Evolutionary conservation across 2,329 filamentous ascomycete genomes (phyloP).

Genomic region (Harringtonia lauricola): DNA sequence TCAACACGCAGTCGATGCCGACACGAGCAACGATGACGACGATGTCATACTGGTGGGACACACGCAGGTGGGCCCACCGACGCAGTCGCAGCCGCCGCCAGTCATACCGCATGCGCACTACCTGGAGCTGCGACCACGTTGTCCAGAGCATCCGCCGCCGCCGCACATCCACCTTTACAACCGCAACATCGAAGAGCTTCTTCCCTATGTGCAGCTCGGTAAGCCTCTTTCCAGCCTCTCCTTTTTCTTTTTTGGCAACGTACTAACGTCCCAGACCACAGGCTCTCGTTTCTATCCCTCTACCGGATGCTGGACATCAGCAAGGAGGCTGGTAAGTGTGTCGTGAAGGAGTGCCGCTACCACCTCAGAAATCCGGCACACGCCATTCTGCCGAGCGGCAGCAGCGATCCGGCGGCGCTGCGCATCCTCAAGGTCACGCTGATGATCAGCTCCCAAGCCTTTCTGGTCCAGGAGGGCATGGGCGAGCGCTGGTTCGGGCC

Average conservation of each 20-base stretch:
- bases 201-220: slow-evolving; percentile 11
- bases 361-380: slow-evolving; percentile 4
- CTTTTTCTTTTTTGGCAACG: background rate
- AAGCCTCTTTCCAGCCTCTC: background rate
- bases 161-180: slow-evolving; percentile 7
- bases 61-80: background rate
- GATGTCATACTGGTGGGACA: background rate
- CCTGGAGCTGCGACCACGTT: slow-evolving; percentile 11
- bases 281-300: slow-evolving; percentile 2
- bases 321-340: background rate
- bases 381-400: slow-evolving; percentile 4
- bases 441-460: slow-evolving; percentile 4
- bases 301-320: slow-evolving; percentile 6
- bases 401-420: slow-evolving; percentile 4
- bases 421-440: slow-evolving; percentile 8
- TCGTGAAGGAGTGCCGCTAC: slow-evolving; percentile 3
- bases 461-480: slow-evolving; percentile 5
- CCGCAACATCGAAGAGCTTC: slow-evolving; percentile 6
- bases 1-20: background rate
- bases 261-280: slow-evolving; percentile 4
- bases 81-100: too few species aligned
- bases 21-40: background rate
- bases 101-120: slow-evolving; percentile 3
- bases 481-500: slow-evolving; percentile 9
- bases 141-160: slow-evolving; percentile 8